Evolutionary conservation across 805 yeast species (phyloP), one percentile per base, ranked within the genome.

Genomic region (Candida broadrunensis): DNA sequence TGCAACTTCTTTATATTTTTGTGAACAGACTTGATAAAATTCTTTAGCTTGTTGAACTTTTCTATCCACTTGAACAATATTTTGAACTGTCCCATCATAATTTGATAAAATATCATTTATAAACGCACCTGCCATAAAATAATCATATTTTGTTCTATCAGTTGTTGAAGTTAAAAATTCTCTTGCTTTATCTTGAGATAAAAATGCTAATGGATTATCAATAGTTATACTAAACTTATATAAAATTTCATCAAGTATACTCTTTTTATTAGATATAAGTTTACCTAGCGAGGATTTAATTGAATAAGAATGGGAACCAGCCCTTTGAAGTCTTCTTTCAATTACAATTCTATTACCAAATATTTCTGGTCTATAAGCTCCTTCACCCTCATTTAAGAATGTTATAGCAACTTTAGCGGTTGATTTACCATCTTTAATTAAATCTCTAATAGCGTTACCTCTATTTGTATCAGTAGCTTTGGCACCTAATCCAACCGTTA

Each of bases 171-270:
- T 85, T 46, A 93, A 65, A 56, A 93, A 93, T 13, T 90, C 85
- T 49, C 96, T 78, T 2, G 99, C 98, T 45, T 83, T 86, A 51
- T 93, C 97, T 60, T 93, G 99, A 1, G 96, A 88, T 37, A 93
- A 70, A 54, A 93, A 86, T 2, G 96, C 86, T 77, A 93, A 79
- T 5, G 97, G 97, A 51, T 93, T 93, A 51, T 82, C 90, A 19
- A 93, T 83, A 5, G 87, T 82, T 33, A 91, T 82, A 34, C 84
- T 81, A 55, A 83, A 88, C 47, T 74, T 77, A 48, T 78, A 81
- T 35, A 89, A 63, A 2, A 93, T 82, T 4, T 75, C 76, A 48
- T 80, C 88, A 23, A 93, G 62, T 12, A 81, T 85, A 23, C 72
- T 69, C 44, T 81, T 83, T 52, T 82, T 85, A 13, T 67, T 70